Evolutionary conservation across 768 basidiomycete genomes (phyloP).

Genomic region (Kwoniella mangroviensis): DNA sequence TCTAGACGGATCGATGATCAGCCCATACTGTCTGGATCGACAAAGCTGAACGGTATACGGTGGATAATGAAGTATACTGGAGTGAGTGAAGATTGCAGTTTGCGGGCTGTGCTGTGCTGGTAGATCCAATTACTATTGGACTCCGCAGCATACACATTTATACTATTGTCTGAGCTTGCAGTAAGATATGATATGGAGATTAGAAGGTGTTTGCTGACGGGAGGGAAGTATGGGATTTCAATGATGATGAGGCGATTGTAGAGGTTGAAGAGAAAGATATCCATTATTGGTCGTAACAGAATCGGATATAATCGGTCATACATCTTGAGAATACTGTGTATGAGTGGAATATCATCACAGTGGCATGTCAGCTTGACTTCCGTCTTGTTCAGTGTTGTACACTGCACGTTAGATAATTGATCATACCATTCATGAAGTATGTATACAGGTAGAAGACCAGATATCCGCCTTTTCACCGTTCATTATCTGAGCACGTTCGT

Average conservation of each 20-base stretch:
- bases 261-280: conserved; percentile 40
- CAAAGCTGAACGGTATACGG: no score
- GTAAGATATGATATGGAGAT: conserved; percentile 44
- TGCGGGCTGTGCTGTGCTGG: no score
- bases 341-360: background rate
- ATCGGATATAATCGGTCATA: background rate
- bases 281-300: conserved; percentile 45
- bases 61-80: conserved; percentile 9
- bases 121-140: no score
- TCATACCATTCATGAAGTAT: background rate
- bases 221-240: conserved; percentile 40
- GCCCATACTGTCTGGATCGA: no score
- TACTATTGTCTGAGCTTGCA: conserved; percentile 31
- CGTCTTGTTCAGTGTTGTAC: background rate
- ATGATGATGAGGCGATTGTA: conserved; percentile 26
- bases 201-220: conserved; percentile 52
- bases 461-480: no score
- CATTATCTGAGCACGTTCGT: no score
- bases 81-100: no score
- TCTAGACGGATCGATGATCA: no score
- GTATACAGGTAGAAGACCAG: background rate
- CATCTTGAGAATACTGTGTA: no score
- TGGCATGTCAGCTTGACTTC: background rate
- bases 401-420: background rate
- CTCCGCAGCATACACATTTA: background rate